Percentiles rank a stretch among this genome's conserved stretches.
phyloP scores from a whole-genome alignment of 495 filamentous ascomycete genomes.

The Penicillium pancosmium region DNA sequence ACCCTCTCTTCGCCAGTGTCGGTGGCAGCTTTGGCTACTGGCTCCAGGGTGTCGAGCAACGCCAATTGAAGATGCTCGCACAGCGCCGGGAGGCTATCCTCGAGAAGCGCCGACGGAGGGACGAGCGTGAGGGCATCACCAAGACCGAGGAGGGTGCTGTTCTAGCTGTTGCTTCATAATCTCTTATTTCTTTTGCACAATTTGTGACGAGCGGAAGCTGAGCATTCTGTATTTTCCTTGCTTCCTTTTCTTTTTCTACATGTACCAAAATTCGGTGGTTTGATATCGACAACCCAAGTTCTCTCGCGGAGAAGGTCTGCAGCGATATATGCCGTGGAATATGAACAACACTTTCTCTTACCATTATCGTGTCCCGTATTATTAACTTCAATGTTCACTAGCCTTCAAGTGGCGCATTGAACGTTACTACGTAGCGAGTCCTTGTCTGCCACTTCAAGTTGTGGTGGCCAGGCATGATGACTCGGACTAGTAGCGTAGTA shows the following conservation, averaged over 20 bases:
- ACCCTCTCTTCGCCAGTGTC: conserved; percentile 81
- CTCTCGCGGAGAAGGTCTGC: conserved; percentile 18
- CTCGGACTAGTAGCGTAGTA: neutral
- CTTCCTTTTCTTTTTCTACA: conserved; percentile 29
- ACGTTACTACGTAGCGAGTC: neutral
- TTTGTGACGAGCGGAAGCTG: conserved; percentile 24
- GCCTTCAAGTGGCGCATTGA: neutral
- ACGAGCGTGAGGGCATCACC: conserved; percentile 56
- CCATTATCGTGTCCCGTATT: neutral
- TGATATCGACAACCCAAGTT: conserved; percentile 32
- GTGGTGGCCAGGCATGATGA: too few species aligned
- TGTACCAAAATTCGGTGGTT: conserved; percentile 45
- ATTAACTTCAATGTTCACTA: neutral
- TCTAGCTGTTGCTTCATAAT: conserved; percentile 46
- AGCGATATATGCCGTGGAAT: conserved; percentile 23
- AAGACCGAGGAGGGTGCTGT: conserved; percentile 41
- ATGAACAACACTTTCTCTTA: conserved; percentile 20
- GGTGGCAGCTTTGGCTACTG: conserved; percentile 96
- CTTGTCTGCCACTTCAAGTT: neutral
- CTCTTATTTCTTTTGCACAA: conserved; percentile 4
- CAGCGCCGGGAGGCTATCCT: conserved; percentile 76
- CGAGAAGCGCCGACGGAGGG: conserved; percentile 83
- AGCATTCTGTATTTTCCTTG: conserved; percentile 30
- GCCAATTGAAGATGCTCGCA: conserved; percentile 72
- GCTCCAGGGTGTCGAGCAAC: conserved; percentile 80